Base-by-base conservation (phyloP, 805 yeast genomes). In the Saturnispora sekii region DNA sequence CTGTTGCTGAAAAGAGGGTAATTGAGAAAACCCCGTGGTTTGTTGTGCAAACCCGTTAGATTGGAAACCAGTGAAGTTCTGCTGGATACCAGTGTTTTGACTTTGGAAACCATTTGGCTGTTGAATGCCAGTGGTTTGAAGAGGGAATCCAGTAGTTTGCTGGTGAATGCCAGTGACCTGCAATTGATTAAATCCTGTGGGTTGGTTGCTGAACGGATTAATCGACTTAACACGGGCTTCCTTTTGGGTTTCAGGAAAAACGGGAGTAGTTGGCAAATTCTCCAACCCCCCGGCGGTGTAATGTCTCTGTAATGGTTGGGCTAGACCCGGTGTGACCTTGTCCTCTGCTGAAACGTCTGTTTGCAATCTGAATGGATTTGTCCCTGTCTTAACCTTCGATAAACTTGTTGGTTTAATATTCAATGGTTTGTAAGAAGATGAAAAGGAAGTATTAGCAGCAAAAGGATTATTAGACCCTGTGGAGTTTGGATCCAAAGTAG, bases 261-360 rank as follows among this genome's bases (percentile, higher is more conserved):
- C 84, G 2, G 87, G 75, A 3, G 74, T 64, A 1, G 88, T 81
- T 9, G 81, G 81, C 37, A 81, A 59, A 41, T 66, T 65, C 56
- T 83, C 89, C 48, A 79, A 68, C 0, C 89, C 90, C 4, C 89
- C 90, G 31, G 86, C 83, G 2, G 87, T 81, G 2, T 77, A 72
- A 54, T 76, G 82, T 35, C 29, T 17, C 29, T 31, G 11, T 31
- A 32, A 26, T 12, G 69, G 64, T 42, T 57, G 53, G 3, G 43
- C 37, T 28, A 38, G 41, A 10, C 35, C 38, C 48, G 48, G 46
- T 34, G 29, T 34, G 66, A 53, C 35, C 34, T 48, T 54, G 12
- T 52, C 55, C 6, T 50, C 47, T 4, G 58, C 55, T 10, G 56
- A 44, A 5, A 40, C 14, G 28, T 39, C 40, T 3, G 48, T 47